Evolutionary conservation across 306 rosid genomes (phyloP).

Genomic region (Hippophae gyantsensis): DNA sequence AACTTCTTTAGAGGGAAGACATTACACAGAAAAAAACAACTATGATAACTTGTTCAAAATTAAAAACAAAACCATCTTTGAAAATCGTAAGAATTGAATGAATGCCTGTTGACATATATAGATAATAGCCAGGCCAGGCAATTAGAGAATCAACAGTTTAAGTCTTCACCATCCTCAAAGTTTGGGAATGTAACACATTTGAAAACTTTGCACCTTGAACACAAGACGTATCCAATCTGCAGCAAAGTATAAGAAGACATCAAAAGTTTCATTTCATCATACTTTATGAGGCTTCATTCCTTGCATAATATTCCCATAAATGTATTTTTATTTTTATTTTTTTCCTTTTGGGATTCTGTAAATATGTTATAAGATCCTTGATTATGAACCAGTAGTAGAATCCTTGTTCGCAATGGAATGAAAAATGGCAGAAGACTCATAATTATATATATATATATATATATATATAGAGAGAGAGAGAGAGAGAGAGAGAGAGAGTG

Average conservation of each 20-base stretch:
- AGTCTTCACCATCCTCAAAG: constrained; percentile 44
- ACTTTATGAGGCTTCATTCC: neutral
- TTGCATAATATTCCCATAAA: neutral
- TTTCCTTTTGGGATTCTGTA: too few species aligned
- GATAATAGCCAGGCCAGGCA: neutral
- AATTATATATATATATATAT: too few species aligned
- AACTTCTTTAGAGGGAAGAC: neutral
- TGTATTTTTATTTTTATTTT: neutral
- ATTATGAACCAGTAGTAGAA: too few species aligned
- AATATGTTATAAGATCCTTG: too few species aligned
- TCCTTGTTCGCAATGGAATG: too few species aligned
- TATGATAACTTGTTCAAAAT: neutral
- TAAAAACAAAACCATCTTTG: neutral
- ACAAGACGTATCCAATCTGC: constrained; percentile 69
- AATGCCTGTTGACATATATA: neutral
- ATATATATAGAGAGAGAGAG: too few species aligned
- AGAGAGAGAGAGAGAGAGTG: too few species aligned
- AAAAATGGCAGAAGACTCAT: too few species aligned
- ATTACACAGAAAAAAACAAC: neutral
- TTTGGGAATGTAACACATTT: constrained; percentile 81
- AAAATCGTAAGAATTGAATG: neutral
- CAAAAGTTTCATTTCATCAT: constrained; percentile 1
- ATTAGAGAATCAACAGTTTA: constrained; percentile 21
- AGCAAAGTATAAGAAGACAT: neutral
- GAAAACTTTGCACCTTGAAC: constrained; percentile 80